Evolutionary conservation across 2,329 filamentous ascomycete genomes (phyloP).

Genomic region (Tolypocladium amazonense): DNA sequence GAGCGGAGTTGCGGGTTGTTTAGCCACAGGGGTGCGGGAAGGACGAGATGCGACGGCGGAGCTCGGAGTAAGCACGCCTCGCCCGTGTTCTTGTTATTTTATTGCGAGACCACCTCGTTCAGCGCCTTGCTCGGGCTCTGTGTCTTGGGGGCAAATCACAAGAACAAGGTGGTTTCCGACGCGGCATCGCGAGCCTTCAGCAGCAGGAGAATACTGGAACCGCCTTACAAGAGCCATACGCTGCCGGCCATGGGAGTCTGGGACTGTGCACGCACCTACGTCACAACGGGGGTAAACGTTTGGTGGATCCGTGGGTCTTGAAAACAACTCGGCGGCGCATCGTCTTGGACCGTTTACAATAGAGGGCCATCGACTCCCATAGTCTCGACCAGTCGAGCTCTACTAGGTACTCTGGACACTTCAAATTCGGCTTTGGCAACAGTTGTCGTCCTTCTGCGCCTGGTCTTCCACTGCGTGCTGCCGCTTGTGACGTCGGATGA

Average conservation of each 20-base stretch:
- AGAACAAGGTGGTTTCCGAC: neutral
- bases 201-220: no score
- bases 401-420: no score
- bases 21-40: neutral
- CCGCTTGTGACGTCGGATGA: neutral
- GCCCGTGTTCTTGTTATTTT: no score
- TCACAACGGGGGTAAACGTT: neutral
- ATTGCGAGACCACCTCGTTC: no score
- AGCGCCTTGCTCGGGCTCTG: neutral
- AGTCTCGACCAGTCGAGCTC: no score
- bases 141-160: neutral
- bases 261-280: no score
- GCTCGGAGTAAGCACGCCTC: neutral
- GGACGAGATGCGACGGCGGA: neutral
- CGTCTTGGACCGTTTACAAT: neutral
- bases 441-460: neutral
- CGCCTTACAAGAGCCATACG: no score
- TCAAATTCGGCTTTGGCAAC: neutral
- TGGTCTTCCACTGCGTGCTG: neutral
- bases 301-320: neutral
- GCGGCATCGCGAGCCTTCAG: neutral
- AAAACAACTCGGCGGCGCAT: neutral
- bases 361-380: neutral
- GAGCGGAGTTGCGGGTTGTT: neutral
- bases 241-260: no score